Evolutionary conservation across 192 early-diverging fungal species (phyloP).

Genomic region (Coemansia asiatica): DNA sequence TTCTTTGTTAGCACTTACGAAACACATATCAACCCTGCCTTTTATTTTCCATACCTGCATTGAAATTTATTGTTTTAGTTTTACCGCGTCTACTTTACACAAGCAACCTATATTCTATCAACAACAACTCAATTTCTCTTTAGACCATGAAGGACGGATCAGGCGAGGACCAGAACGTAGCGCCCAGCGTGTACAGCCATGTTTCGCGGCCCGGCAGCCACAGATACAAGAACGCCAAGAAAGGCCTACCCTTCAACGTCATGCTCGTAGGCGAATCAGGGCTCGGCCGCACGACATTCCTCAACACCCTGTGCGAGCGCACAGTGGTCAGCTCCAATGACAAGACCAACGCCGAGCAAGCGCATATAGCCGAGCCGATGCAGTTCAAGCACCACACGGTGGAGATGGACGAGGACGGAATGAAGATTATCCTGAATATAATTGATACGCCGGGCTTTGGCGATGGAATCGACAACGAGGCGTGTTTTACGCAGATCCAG

Average conservation of each 20-base stretch:
- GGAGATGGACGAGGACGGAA: slow-evolving; percentile 98
- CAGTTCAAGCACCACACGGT: slow-evolving; percentile 85
- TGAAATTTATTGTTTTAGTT: neutral
- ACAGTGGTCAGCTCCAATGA: slow-evolving; percentile 69
- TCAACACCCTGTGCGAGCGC: slow-evolving; percentile 95
- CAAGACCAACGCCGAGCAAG: slow-evolving; percentile 66
- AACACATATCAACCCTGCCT: neutral
- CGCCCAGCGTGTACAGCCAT: slow-evolving; percentile 54
- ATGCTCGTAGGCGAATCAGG: slow-evolving; percentile 96
- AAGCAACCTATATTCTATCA: neutral
- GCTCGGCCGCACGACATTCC: slow-evolving; percentile 97
- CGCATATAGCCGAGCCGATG: slow-evolving; percentile 85
- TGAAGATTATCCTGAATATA: slow-evolving; percentile 93
- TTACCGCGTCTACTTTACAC: neutral
- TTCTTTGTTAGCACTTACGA: neutral
- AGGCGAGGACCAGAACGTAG: slow-evolving; percentile 58
- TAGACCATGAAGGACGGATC: slow-evolving; percentile 43
- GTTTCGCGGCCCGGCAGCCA: slow-evolving; percentile 57
- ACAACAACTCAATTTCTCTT: slow-evolving; percentile 1
- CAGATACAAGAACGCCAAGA: slow-evolving; percentile 92
- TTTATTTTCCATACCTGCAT: neutral
- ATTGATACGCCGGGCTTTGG: slow-evolving; percentile 99
- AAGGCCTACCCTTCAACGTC: slow-evolving; percentile 94
- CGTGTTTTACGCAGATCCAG: slow-evolving; percentile 89
- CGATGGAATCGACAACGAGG: slow-evolving; percentile 93